Percentiles rank a stretch among this genome's conserved stretches.
phyloP scores from a whole-genome alignment of 2,329 filamentous ascomycete species.

The Venturia effusa region DNA sequence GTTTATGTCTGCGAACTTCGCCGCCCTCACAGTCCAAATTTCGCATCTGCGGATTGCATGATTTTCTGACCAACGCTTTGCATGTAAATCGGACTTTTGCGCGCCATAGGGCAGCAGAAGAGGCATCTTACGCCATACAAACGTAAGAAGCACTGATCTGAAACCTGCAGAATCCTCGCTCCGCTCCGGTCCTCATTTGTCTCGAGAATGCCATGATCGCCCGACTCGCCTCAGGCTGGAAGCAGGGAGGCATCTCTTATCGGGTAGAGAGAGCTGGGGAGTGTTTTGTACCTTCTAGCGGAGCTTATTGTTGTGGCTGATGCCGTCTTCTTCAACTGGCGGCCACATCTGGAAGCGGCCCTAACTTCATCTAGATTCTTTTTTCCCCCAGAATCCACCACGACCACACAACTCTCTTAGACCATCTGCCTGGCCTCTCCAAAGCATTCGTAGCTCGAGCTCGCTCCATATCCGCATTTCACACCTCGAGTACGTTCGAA shows the following conservation, averaged over 20 bases:
- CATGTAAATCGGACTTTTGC: neutral
- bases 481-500: neutral
- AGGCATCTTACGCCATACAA: neutral
- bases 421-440: neutral
- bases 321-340: neutral
- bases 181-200: neutral
- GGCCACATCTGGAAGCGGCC: neutral
- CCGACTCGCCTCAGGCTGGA: neutral
- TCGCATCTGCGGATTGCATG: neutral
- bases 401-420: neutral
- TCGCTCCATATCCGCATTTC: neutral
- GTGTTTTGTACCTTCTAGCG: neutral
- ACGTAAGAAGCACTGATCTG: neutral
- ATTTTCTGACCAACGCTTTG: neutral
- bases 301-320: neutral
- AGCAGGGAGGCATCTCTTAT: neutral
- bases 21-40: neutral
- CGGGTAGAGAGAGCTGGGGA: neutral
- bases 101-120: neutral
- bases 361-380: neutral
- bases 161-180: neutral
- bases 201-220: neutral
- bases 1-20: neutral
- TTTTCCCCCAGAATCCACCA: neutral
- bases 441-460: neutral